Conservation (phyloP, 352 stramenopile genomes). For the Saprolegnia parasitica region DNA sequence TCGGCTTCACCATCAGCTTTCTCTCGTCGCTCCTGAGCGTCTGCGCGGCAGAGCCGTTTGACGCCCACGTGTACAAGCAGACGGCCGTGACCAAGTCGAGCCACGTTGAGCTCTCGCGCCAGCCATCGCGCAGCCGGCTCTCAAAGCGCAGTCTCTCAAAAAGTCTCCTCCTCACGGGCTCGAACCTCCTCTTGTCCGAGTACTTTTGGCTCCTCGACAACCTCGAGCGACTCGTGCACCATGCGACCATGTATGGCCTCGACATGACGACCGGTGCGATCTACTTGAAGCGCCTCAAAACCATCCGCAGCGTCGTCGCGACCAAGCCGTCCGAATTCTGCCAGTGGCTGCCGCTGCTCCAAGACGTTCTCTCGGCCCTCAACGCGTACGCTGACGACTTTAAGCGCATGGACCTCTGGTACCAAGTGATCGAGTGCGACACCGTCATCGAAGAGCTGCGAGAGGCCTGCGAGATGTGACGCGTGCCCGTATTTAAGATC, state of each 20-base stretch:
- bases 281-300: constrained; percentile 3
- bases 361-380: background rate
- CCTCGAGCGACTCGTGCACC: constrained; percentile 11
- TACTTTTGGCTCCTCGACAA: constrained; percentile 10
- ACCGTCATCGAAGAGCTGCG: constrained; percentile 10
- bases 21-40: background rate
- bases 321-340: background rate
- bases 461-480: background rate
- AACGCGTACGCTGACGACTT: constrained; percentile 8
- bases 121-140: background rate
- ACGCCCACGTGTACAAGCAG: background rate
- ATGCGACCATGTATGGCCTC: constrained; percentile 9
- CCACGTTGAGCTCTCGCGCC: constrained; percentile 3
- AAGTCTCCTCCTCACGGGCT: background rate
- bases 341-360: constrained; percentile 5
- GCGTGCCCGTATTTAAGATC: too few species aligned
- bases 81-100: background rate
- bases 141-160: constrained; percentile 8
- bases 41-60: background rate
- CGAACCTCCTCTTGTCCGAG: background rate
- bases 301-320: background rate
- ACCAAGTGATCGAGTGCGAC: constrained; percentile 12
- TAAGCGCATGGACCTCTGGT: constrained; percentile 10
- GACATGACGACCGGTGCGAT: constrained; percentile 4
- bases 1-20: constrained; percentile 7